These are phyloP conservation scores for Ustulina deusta DNA, from an alignment of 2,329 filamentous ascomycete genomes.

Conservation along the genomic window DNA sequence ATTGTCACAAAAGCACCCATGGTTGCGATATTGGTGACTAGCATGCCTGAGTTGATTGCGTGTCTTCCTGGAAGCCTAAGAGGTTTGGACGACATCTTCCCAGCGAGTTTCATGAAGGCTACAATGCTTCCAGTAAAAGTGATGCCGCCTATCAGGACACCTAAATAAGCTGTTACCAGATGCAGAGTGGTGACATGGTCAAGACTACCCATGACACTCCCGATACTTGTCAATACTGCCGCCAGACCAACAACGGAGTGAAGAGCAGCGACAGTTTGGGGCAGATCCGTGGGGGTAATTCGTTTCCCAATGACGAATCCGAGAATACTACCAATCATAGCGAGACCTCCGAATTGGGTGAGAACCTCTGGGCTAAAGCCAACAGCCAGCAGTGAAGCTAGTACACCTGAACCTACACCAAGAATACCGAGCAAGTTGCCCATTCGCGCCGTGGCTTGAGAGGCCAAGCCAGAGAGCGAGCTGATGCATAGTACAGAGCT, in stretches of 20 bases:
- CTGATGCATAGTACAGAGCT: constrained; percentile 88
- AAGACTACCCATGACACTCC: constrained; percentile 82
- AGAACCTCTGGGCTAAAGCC: constrained; percentile 84
- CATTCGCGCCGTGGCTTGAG: constrained; percentile 83
- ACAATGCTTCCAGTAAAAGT: constrained; percentile 94
- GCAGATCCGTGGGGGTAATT: constrained; percentile 88
- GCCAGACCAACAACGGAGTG: constrained; percentile 92
- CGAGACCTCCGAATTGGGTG: constrained; percentile 82
- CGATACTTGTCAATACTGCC: constrained; percentile 88
- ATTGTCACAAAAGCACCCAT: constrained; percentile 87
- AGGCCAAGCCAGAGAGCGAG: constrained; percentile 83
- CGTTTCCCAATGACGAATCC: constrained; percentile 84
- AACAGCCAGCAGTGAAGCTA: constrained; percentile 84
- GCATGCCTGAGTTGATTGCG: constrained; percentile 77
- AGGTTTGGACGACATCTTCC: constrained; percentile 83
- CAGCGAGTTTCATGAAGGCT: constrained; percentile 87
- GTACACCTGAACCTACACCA: constrained; percentile 83
- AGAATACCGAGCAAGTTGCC: constrained; percentile 90
- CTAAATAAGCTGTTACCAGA: constrained; percentile 86
- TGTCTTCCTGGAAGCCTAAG: constrained; percentile 80
- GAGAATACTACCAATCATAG: constrained; percentile 73
- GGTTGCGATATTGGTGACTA: constrained; percentile 82
- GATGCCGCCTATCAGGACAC: constrained; percentile 86
- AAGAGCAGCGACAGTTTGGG: constrained; percentile 88
- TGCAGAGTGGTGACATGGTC: constrained; percentile 80